A percentile compares a stretch with the other conserved stretches of the same genome.
Conservation (phyloP, 768 basidiomycete species). For the Auriscalpium microsporum region DNA sequence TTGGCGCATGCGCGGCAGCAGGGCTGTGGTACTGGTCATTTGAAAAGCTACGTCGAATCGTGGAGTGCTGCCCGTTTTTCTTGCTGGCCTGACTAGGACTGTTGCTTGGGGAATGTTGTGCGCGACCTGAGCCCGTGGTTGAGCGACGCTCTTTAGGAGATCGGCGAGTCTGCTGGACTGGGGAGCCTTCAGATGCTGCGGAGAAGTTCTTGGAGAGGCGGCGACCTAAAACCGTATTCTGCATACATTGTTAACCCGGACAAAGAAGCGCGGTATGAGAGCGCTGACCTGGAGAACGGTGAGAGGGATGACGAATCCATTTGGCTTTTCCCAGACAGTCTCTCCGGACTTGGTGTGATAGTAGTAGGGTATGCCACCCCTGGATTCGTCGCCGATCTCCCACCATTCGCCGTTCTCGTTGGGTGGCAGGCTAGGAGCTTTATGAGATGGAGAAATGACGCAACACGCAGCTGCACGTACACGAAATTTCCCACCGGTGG, state of each 20-base stretch:
- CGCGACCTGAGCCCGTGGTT: neutral
- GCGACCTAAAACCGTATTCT: constrained; percentile 70
- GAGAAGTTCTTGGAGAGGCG: constrained; percentile 40
- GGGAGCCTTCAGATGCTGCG: constrained; percentile 17
- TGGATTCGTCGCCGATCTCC: constrained; percentile 81
- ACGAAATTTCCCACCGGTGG: constrained; percentile 85
- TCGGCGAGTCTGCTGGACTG: constrained; percentile 6
- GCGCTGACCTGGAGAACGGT: constrained; percentile 69
- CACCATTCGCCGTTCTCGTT: constrained; percentile 89
- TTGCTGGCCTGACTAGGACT: neutral
- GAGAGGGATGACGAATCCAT: constrained; percentile 85
- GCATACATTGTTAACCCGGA: neutral
- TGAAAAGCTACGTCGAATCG: constrained; percentile 11
- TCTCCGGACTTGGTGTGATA: constrained; percentile 89
- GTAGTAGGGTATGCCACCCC: constrained; percentile 83
- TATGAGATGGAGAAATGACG: constrained; percentile 11
- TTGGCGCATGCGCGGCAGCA: neutral
- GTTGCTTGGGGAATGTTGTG: neutral
- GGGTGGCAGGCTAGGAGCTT: constrained; percentile 61
- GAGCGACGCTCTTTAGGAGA: constrained; percentile 1
- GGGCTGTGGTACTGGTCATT: constrained; percentile 5
- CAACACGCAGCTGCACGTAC: constrained; percentile 36
- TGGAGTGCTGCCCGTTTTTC: neutral
- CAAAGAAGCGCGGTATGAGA: constrained; percentile 3
- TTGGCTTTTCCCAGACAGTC: constrained; percentile 89